Base-by-base conservation (phyloP, 192 early-diverging fungal genomes). In the Umbelopsis sp. region DNA sequence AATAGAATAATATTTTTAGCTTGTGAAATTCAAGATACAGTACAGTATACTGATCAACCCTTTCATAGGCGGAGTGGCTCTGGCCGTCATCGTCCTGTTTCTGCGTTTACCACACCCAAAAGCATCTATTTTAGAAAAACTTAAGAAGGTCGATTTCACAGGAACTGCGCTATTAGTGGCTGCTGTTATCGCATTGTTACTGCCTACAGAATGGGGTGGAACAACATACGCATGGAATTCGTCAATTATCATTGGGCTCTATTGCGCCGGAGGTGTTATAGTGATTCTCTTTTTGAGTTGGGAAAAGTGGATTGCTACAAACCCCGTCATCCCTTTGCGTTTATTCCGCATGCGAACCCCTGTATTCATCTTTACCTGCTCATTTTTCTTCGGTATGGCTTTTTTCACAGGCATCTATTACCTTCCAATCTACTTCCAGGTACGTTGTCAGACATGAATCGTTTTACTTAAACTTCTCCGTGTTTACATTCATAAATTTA, bases 121-220 rank as follows among this genome's bases (percentile, higher is more conserved):
- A 0, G 91, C 90, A 14, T 81, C 80, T 20, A 69, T 83, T 17
- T 45, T 68, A 25, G 81, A 82, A 4, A 95, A 96, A 73, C 54
- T 90, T 17, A 56, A 74, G 0, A 86, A 88, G 24, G 87, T 97
- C 65, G 91, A 91, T 71, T 89, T 80, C 66, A 45, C 84, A 21
- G 91, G 91, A 34, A 85, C 86, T 10, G n/a, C 81, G 1, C 21
- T 88, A 0, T 76, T 82, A 22, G 76, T 80, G 11, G 54, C 73
- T 44, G 80, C 85, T 21, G 80, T 87, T 38, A 76, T 88, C 34
- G 81, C 82, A 69, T 50, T 94, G 25, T 76, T 95, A 22, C 71
- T 93, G 38, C 93, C 93, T 0, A 80, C 92, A 47, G 88, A 83
- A 62, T 87, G 87, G 79, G 94, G 93, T 45, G 94, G 94, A 17